These are phyloP conservation scores for Pulveroboletus ravenelii DNA, from an alignment of 768 basidiomycete genomes.

Conservation along the genomic window DNA sequence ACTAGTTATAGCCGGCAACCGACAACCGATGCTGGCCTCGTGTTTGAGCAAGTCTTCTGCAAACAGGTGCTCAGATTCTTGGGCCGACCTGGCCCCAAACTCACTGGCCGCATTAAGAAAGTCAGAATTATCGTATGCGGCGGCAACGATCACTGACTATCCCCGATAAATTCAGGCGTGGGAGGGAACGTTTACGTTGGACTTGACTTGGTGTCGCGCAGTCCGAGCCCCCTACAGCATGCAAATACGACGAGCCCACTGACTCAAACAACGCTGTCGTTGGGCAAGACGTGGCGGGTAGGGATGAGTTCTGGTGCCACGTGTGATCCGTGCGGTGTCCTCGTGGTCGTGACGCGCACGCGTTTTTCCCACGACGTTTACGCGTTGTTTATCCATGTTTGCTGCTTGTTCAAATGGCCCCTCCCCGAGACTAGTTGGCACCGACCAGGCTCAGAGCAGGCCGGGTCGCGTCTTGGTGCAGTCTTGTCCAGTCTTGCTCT, in stretches of 20 bases:
- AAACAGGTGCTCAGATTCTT: too few species aligned
- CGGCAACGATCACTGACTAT: neutral
- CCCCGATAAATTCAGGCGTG: neutral
- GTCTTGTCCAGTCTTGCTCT: neutral
- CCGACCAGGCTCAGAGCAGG: neutral
- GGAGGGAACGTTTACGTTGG: neutral
- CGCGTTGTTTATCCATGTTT: conserved; percentile 31
- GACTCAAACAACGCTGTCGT: too few species aligned
- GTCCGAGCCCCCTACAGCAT: too few species aligned
- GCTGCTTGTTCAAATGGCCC: conserved; percentile 22
- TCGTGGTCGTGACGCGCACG: conserved; percentile 15
- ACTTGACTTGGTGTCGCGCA: neutral
- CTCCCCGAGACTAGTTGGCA: neutral
- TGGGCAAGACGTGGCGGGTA: too few species aligned
- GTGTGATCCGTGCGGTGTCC: conserved; percentile 15
- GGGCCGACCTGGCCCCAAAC: too few species aligned
- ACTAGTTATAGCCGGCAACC: too few species aligned
- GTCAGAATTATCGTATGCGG: too few species aligned
- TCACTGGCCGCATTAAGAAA: too few species aligned
- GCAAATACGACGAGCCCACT: too few species aligned
- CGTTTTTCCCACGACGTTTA: conserved; percentile 23
- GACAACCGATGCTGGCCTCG: too few species aligned
- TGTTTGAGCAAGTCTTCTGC: too few species aligned
- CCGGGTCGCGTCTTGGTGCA: neutral
- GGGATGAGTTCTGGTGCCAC: neutral